Base-by-base conservation (phyloP, 495 filamentous ascomycete species). In the Penicillium verhagenii region DNA sequence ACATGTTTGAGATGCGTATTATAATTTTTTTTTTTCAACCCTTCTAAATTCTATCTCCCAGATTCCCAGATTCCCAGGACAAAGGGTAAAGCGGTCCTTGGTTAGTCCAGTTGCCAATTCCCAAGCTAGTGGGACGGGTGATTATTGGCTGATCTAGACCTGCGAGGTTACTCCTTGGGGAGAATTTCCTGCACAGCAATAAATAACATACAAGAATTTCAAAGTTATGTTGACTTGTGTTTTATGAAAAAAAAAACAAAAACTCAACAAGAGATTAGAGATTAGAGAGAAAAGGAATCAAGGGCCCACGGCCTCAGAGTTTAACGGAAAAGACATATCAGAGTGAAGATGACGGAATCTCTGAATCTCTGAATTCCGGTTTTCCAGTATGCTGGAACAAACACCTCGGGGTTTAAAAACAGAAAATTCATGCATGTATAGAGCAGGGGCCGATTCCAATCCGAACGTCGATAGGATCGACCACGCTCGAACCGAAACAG, bases 31-130 rank as follows among this genome's bases (percentile, higher is more conserved):
- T 33, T 51, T 38, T 14, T 35, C 28, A n/a, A n/a, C n/a, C n/a
- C n/a, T n/a, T n/a, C n/a, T n/a, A n/a, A n/a, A n/a, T n/a, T n/a
- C n/a, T n/a, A n/a, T n/a, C 13, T 26, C 38, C 29, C 25, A 10
- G 23, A 50, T 33, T 47, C 26, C 19, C 16, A 45, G 23, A 45
- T 45, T 55, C 48, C 60, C 57, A 62, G 54, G 33, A 49, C 35
- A 50, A 39, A 53, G 54, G 58, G 29, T 52, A 37, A 48, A 38
- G 38, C 43, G 61, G 48, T 44, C 60, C 54, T 54, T 60, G 56
- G 56, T 50, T 65, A 37, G 52, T 25, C 53, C 45, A 54, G 60
- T 58, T 59, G 52, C 45, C 29, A 58, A 60, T 66, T 60, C 57
- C 63, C 63, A 58, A 42, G 33, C 8, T 5, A 31, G 31, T 63